Evolutionary conservation across 2,329 filamentous ascomycete genomes (phyloP), one percentile per base, ranked within the genome.

Genomic region (Anthostomella pinea): DNA sequence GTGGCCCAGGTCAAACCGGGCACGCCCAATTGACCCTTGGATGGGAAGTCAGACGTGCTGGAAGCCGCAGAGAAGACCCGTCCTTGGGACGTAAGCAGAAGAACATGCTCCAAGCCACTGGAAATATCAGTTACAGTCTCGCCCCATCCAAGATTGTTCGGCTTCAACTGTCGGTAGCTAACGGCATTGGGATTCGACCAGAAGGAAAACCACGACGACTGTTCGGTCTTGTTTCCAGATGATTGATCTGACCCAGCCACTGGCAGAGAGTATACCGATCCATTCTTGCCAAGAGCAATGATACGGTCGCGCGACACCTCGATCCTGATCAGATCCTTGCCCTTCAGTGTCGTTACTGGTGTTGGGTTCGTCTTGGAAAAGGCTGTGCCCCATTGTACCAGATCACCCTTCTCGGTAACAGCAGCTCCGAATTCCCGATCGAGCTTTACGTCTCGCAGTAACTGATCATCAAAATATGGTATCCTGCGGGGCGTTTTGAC

Each of bases 21-120:
- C 16, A 97, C 72, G 30, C 93, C 93, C 32, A 97, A 76, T 64
- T 98, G 90, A 5, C 93, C 93, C 56, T 79, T 83, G 3, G 77
- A 76, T 1, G 93, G 93, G 57, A 85, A 97, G 33, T 81, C 73
- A 38, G 85, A 77, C 13, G 81, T 81, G 44, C 85, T 88, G 3
- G 88, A 82, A 2, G 87, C 91, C n/a, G 86, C 83, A 3, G 90
- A 86, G 63, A 94, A 97, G 21, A 97, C 76, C 25, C 91, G 85
- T 1, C 93, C 93, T 34, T 77, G 78, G 30, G 80, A 88, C 0
- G 91, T 96, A 42, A 96, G 73, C 32, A 98, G 72, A 1, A 97
- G 73, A 20, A 84, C 85, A 60, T 97, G 91, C 56, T 97, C 89
- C 10, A 87, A 72, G 2, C 93, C 93, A 45, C 83, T 81, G 41